Percentiles rank a stretch among this genome's conserved stretches.
These are phyloP conservation scores for Fusarium torreyae DNA, from an alignment of 2,329 filamentous ascomycete species.

Conservation along the genomic window DNA sequence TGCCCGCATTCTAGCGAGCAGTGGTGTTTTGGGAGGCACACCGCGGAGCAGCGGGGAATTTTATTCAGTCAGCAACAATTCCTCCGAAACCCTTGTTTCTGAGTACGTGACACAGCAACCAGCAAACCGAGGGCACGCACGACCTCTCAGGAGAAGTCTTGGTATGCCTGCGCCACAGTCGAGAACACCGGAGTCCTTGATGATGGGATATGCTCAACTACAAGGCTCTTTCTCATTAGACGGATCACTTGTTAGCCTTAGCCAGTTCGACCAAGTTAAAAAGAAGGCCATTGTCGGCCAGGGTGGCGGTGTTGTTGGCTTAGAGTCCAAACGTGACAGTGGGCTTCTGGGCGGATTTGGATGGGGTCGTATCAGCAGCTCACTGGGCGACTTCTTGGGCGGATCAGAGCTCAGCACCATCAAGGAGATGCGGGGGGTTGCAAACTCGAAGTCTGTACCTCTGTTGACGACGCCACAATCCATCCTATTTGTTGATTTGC, in stretches of 20 bases:
- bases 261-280: conserved; percentile 95
- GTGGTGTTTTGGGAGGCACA: conserved; percentile 80
- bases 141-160: conserved; percentile 64
- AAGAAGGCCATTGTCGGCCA: conserved; percentile 92
- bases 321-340: conserved; percentile 83
- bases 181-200: conserved; percentile 80
- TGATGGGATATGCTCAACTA: conserved; percentile 98
- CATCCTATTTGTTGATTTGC: conserved; percentile 93
- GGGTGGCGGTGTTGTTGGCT: conserved; percentile 86
- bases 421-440: conserved; percentile 92
- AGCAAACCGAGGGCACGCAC: conserved; percentile 51
- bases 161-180: conserved; percentile 61
- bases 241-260: conserved; percentile 89
- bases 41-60: conserved; percentile 95
- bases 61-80: conserved; percentile 95
- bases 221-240: conserved; percentile 94
- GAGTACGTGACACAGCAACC: conserved; percentile 80
- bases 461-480: conserved; percentile 96
- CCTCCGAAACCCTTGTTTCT: conserved; percentile 91
- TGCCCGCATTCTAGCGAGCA: conserved; percentile 81
- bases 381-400: conserved; percentile 88
- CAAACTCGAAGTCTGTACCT: conserved; percentile 88
- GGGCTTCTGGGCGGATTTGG: conserved; percentile 87
- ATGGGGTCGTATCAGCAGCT: conserved; percentile 90
- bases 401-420: conserved; percentile 91